phyloP scores from a whole-genome alignment of 169 alveolate genomes.

The Theileria parva region DNA sequence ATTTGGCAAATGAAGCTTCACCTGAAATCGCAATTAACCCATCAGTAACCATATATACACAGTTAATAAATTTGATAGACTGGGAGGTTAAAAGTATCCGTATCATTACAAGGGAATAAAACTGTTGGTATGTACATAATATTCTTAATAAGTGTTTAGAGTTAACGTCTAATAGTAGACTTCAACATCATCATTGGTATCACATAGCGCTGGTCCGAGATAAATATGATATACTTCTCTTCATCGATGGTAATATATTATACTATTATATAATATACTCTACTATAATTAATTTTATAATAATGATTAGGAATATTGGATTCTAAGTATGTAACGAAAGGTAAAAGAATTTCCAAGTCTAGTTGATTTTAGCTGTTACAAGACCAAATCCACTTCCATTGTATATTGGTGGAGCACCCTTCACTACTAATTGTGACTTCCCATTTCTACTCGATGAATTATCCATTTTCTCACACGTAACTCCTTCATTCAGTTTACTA shows the following conservation, averaged over 20 bases:
- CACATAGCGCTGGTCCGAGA: constrained; percentile 76
- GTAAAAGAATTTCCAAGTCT: too few species aligned
- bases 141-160: constrained; percentile 72
- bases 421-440: constrained; percentile 76
- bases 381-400: constrained; percentile 77
- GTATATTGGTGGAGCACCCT: constrained; percentile 84
- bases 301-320: constrained; percentile 66
- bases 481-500: neutral
- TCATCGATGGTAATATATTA: constrained; percentile 42
- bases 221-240: constrained; percentile 21
- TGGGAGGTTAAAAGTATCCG: constrained; percentile 76
- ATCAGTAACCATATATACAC: constrained; percentile 49
- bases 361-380: constrained; percentile 26
- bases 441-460: constrained; percentile 84
- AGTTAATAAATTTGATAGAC: constrained; percentile 39
- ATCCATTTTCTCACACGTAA: constrained; percentile 68
- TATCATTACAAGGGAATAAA: constrained; percentile 57
- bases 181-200: constrained; percentile 82
- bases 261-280: too few species aligned
- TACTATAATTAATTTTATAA: too few species aligned
- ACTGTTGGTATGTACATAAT: too few species aligned
- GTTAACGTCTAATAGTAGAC: constrained; percentile 74
- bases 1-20: constrained; percentile 78
- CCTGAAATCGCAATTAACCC: constrained; percentile 85
- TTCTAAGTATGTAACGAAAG: constrained; percentile 38